phyloP scores from a whole-genome alignment of 2,329 filamentous ascomycete genomes.

The Xylariaceae sp. region DNA sequence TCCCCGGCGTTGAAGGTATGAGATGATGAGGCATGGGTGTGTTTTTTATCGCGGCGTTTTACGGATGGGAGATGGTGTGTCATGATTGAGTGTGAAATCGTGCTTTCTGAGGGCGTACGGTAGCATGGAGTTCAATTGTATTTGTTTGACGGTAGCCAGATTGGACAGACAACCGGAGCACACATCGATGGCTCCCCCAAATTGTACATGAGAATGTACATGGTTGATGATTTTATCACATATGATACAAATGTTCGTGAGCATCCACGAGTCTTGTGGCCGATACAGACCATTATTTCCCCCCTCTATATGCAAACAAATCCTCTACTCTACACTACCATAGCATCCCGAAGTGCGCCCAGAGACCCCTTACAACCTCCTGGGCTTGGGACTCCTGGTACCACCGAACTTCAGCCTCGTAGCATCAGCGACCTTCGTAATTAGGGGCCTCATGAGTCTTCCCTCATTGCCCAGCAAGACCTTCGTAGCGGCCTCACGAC shows the following conservation, averaged over 20 bases:
- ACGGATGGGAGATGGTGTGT: no score
- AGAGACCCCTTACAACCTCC: constrained; percentile 56
- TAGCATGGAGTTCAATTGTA: constrained; percentile 6
- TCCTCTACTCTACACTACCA: no score
- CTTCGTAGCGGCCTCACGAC: constrained; percentile 87
- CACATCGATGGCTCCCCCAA: constrained; percentile 12
- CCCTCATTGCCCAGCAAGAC: constrained; percentile 85
- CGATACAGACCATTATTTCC: background rate
- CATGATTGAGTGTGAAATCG: no score
- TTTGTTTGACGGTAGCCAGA: constrained; percentile 3
- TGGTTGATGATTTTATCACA: constrained; percentile 18
- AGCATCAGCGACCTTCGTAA: constrained; percentile 77
- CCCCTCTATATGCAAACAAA: no score
- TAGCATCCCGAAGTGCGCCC: no score
- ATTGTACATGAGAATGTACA: constrained; percentile 25
- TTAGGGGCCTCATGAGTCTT: constrained; percentile 67
- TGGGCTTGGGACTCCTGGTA: constrained; percentile 78
- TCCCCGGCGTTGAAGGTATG: constrained; percentile 11
- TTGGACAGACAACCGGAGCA: background rate
- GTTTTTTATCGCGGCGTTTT: background rate
- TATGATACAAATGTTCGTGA: constrained; percentile 25
- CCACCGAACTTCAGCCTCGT: constrained; percentile 96
- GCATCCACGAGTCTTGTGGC: background rate
- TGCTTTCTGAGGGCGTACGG: constrained; percentile 9
- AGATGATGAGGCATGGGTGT: no score